Evolutionary conservation across 495 filamentous ascomycete species (phyloP), one percentile per base, ranked within the genome.

Genomic region (Tuber borchii): DNA sequence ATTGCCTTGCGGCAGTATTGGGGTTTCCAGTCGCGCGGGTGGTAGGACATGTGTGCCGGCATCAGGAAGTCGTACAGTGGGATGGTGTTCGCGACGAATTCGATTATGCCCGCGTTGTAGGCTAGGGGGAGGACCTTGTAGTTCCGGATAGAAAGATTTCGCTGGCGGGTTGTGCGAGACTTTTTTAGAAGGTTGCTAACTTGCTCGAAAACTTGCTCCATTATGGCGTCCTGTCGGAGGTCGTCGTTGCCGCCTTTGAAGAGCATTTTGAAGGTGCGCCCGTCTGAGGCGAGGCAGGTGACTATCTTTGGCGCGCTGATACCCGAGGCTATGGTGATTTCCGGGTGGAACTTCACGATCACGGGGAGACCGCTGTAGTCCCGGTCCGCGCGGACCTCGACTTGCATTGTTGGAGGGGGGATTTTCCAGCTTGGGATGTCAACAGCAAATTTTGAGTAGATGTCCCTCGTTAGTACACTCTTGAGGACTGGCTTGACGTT

Each of bases 121-220:
- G 91, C 94, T 44, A 99, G 86, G 0, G 95, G 95, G 16, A 98
- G 86, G 26, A 99, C 95, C 83, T 97, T 97, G 87, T 99, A 99
- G 1, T 95, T 97, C 44, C 95, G 86, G 80, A 99, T 93, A 4
- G 90, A 90, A 34, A 99, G 87, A 77, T 95, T 92, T 2, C 95
- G 91, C 80, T 96, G 94, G 16, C 92, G 90, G 10, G 96, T 97
- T 17, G 91, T 89, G 71, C 91, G 89, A 79, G 97, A 92, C 39
- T 91, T 90, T 84, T 92, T 91, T 39, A 99, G 87, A 8, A 98
- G 90, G 73, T 91, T 91, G 81, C 92, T 97, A 43, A 97, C 95
- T 87, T 97, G 93, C 71, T 93, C 93, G 84, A 98, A 99, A 44
- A 99, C 95, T 85, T 99, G 95, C 83, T 98, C 96, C 96, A 99